Percentiles rank a stretch among this genome's conserved stretches.
These are phyloP conservation scores for Magnusiomyces fungicola DNA, from an alignment of 1,139 yeast genomes.

Conservation along the genomic window DNA sequence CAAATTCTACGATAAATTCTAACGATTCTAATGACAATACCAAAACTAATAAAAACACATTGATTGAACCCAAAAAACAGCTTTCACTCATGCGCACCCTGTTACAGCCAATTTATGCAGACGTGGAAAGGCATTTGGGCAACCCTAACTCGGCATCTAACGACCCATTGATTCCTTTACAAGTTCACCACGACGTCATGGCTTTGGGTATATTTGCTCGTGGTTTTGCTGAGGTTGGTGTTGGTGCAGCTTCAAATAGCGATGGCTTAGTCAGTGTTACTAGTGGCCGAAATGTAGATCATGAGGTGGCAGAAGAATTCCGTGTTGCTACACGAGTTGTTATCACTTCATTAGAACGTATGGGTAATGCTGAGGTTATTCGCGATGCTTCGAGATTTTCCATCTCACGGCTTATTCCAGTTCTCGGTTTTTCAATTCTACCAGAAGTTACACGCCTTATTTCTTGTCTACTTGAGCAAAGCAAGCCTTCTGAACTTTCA, in stretches of 20 bases:
- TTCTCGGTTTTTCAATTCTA: constrained; percentile 50
- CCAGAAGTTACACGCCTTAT: constrained; percentile 65
- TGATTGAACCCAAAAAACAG: constrained; percentile 8
- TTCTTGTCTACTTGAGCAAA: constrained; percentile 61
- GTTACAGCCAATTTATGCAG: constrained; percentile 70
- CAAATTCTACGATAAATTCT: neutral
- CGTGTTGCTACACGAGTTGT: constrained; percentile 75
- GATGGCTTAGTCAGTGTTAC: constrained; percentile 6
- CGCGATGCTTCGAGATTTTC: constrained; percentile 85
- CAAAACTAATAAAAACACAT: neutral
- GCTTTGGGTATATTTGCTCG: constrained; percentile 86
- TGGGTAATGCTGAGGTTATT: constrained; percentile 57
- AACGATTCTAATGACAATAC: neutral
- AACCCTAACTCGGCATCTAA: constrained; percentile 33
- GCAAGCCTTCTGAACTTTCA: constrained; percentile 57
- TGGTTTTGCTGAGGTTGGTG: constrained; percentile 52
- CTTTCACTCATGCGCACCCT: constrained; percentile 36
- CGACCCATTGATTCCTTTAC: constrained; percentile 47
- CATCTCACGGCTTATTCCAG: constrained; percentile 77
- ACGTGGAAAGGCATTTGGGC: constrained; percentile 50
- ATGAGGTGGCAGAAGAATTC: constrained; percentile 44
- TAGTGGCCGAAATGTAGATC: constrained; percentile 14
- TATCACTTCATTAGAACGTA: constrained; percentile 70
- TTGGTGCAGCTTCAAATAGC: constrained; percentile 14
- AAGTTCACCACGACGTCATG: constrained; percentile 79